Evolutionary conservation across 345 rosid genomes (phyloP), one percentile per base, ranked within the genome.

Genomic region (Heritiera fomes): DNA sequence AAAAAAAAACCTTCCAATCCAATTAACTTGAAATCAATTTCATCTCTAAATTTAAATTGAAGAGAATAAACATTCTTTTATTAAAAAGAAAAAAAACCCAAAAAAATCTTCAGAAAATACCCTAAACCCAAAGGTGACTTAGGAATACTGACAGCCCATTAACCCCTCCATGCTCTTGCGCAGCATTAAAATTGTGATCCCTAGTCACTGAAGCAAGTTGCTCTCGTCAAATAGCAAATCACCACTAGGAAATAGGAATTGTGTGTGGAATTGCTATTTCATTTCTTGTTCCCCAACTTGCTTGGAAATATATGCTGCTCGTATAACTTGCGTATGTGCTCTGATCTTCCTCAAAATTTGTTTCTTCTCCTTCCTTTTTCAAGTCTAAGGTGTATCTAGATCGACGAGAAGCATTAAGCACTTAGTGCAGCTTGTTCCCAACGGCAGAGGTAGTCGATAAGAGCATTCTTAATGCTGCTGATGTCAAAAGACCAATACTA

Each of bases 371-470:
- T 82, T 91, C 88, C 88, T 89, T 92, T 80, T 91, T 93, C 84
- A 96, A 87, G 85, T 96, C 98, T 83, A 96, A 86, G 60, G 99
- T 96, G 83, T 96, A 96, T 49, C 99, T 90, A 69, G 94, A 96
- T 9, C 99, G 90, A 71, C 99, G 94, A 75, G 98, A 96, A 78
- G 99, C 99, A 71, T 96, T 96, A 66, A 96, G 88, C 75, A 96
- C 99, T n/a, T 63, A 96, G 92, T 2, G 98, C 98, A 10, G 99
- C 99, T 94, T 88, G 99, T n/a, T n/a, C n/a, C n/a, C n/a, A n/a
- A n/a, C n/a, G n/a, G n/a, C n/a, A n/a, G n/a, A n/a, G n/a, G n/a
- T n/a, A n/a, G n/a, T n/a, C n/a, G n/a, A n/a, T n/a, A n/a, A n/a
- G n/a, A n/a, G n/a, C n/a, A n/a, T n/a, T n/a, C n/a, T n/a, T n/a